Evolutionary conservation across 768 basidiomycete species (phyloP), one percentile per base, ranked within the genome.

Genomic region (Paxillus rubicundulus): DNA sequence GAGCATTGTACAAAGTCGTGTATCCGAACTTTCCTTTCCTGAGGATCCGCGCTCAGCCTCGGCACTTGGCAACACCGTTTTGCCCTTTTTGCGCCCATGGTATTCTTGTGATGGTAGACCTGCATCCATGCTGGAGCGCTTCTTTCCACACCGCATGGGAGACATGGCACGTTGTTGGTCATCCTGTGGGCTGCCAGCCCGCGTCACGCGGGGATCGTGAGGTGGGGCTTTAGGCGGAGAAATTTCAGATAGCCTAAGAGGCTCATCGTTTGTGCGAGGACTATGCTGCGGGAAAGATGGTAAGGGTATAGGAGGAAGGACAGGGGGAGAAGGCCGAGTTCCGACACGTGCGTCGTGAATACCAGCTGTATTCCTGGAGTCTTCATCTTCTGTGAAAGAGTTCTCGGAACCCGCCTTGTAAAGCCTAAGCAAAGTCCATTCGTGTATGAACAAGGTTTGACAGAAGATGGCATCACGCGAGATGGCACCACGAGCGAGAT

Each of bases 201-300:
- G 2, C 17, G 46, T 52, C 54, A 56, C 39, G 36, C 47, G 42
- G 16, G 37, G 40, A 36, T 30, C 34, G 4, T 49, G 28, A 50
- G 10, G 47, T 27, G 49, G 58, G 40, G 55, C 54, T 63, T 70
- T 71, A 49, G 57, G 54, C 54, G 80, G 79, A 6, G 82, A 82
- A 58, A 82, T 68, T 60, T 82, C 78, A 37, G 80, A 81, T 55
- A 80, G 41, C 43, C 77, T 78, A 37, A 82, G 61, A 30, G 68
- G 69, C 21, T 49, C 50, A 32, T 50, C 42, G 32, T 48, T 37
- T 10, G 28, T 16, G 27, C 32, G 20, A 9, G 52, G 9, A 24
- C 18, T 50, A 28, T 47, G 41, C 37, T 43, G 30, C 17, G 46
- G 53, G 21, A 14, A 46, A 42, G 45, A 30, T 41, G 47, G 49